Conservation (phyloP, 2,329 filamentous ascomycete species). For the Botrytis porri region DNA sequence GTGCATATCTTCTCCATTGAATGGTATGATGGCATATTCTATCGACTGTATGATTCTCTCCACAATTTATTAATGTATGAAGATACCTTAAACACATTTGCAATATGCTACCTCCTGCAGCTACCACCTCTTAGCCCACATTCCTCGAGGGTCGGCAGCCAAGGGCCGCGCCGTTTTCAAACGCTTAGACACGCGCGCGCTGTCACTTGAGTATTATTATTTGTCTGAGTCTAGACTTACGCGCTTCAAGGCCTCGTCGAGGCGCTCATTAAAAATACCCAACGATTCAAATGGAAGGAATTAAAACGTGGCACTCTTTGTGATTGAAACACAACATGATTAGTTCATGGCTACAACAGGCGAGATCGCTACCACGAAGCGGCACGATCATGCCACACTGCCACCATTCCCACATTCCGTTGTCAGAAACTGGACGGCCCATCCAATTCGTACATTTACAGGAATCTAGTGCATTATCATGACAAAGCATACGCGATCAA, state of each 20-base stretch:
- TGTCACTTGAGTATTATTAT: not conserved
- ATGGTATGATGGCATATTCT: conserved; percentile 2
- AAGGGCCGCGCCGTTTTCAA: conserved; percentile 18
- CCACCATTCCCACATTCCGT: conserved; percentile 18
- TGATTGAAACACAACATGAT: conserved; percentile 17
- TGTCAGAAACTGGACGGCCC: conserved; percentile 21
- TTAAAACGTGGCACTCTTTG: conserved; percentile 18
- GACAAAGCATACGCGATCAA: conserved; percentile 7
- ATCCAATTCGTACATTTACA: conserved; percentile 17
- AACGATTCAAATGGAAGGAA: not conserved
- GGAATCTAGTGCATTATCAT: conserved; percentile 13
- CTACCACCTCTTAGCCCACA: not conserved
- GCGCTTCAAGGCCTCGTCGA: not conserved
- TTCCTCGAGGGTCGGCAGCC: conserved; percentile 11
- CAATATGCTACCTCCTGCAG: conserved; percentile 7
- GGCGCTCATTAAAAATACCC: not conserved
- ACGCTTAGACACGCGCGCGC: conserved; percentile 7
- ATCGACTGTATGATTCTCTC: conserved; percentile 15
- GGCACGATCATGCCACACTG: conserved; percentile 21
- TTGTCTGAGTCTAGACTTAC: conserved; percentile 1
- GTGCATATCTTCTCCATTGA: conserved; percentile 8
- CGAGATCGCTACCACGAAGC: conserved; percentile 18
- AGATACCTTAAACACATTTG: not conserved
- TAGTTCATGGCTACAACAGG: conserved; percentile 12
- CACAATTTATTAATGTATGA: conserved; percentile 4